Evolutionary conservation across 2,329 filamentous ascomycete genomes (phyloP), one percentile per base, ranked within the genome.

Genomic region (Helicocarpus griseus): DNA sequence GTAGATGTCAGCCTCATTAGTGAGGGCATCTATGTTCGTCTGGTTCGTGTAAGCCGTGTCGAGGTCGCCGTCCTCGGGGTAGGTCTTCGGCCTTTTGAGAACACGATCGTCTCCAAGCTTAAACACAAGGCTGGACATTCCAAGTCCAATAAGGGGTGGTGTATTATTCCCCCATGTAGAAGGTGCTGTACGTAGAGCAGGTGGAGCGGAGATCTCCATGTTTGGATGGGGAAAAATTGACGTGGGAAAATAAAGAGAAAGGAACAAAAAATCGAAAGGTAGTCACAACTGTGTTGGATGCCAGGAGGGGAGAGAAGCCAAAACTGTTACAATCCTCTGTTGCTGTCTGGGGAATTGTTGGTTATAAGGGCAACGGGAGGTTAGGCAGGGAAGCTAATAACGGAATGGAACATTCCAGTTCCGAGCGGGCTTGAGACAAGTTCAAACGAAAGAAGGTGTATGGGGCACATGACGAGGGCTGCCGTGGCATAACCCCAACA

Each of bases 11-110:
- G 19, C 41, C 24, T 45, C 41, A 2, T 45, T 29, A n/a, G 14
- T 28, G 41, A 45, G 21, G 41, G 41, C 41, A 2, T 45, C 41
- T 24, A 45, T 45, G 7, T 26, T 45, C 7, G 1, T 29, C 24
- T 29, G 17, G 21, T 45, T 45, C 41, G 28, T 29, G 28, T 2
- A 26, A 29, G 41, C 21, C 8, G 21, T 29, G 24, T 45, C 17
- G 14, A 22, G 41, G 4, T 45, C 13, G 41, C 24, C 24, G 11
- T 45, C 41, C 41, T 45, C 41, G 8, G 41, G 41, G 41, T 45
- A 45, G 41, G 41, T 45, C 17, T 45, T 45, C 28, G 41, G 41
- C 19, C 19, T 45, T 45, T 45, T 45, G 19, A 45, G 21, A 45
- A 45, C 41, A 24, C 41, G 1, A 6, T 45, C 21, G 41, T 45